phyloP scores from a whole-genome alignment of 108 stramenopile genomes.

The Cyclotella baltica region DNA sequence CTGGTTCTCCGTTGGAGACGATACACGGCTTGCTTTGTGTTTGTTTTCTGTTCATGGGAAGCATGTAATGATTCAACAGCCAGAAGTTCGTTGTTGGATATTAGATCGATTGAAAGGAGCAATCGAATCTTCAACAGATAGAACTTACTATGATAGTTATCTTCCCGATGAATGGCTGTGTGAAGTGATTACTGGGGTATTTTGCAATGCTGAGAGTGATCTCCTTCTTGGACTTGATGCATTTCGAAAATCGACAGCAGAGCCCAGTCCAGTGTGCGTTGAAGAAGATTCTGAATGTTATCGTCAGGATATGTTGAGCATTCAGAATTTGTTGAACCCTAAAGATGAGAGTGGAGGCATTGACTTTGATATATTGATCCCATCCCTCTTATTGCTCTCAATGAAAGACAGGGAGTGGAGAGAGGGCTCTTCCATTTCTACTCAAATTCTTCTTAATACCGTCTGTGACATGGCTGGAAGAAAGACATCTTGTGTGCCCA shows the following conservation, averaged over 20 bases:
- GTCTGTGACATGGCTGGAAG: conserved; percentile 79
- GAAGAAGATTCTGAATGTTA: conserved; percentile 40
- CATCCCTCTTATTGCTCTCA: conserved; percentile 66
- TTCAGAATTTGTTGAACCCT: conserved; percentile 33
- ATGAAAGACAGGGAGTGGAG: conserved; percentile 57
- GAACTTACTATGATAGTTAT: conserved; percentile 2
- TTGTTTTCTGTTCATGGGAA: conserved; percentile 60
- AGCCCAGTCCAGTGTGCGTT: neutral
- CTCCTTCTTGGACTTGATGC: conserved; percentile 36
- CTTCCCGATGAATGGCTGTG: conserved; percentile 68
- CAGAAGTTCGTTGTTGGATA: conserved; percentile 75
- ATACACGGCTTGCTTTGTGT: conserved; percentile 63
- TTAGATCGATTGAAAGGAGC: conserved; percentile 51
- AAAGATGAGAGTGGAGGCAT: conserved; percentile 53
- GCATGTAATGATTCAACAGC: conserved; percentile 67
- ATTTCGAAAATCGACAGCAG: neutral
- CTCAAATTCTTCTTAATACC: conserved; percentile 73
- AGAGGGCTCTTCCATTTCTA: conserved; percentile 51
- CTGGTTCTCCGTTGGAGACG: conserved; percentile 76
- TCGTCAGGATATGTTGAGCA: conserved; percentile 37
- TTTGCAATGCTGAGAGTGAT: conserved; percentile 77
- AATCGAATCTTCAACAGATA: conserved; percentile 22
- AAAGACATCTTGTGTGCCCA: conserved; percentile 48
- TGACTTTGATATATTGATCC: conserved; percentile 82
- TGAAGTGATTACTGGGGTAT: conserved; percentile 55